A percentile compares a stretch with the other conserved stretches of the same genome.
These are phyloP conservation scores for Lotus japonicus DNA, from an alignment of 306 rosid genomes.

Conservation along the genomic window DNA sequence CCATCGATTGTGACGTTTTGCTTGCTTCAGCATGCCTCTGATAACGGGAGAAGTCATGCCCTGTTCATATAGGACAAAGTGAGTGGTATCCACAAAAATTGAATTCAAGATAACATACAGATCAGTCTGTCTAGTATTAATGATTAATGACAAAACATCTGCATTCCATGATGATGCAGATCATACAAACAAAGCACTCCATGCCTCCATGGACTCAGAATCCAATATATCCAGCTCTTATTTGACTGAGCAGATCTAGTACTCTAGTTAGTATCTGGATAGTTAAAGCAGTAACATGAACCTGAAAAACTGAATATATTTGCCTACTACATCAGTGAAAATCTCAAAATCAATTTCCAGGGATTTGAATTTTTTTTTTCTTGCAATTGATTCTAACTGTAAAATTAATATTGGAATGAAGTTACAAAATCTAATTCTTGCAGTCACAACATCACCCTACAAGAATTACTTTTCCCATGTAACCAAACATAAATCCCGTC, in stretches of 20 bases:
- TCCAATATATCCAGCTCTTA: not conserved
- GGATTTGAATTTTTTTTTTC: too few species aligned
- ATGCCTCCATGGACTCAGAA: not conserved
- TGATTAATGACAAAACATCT: not conserved
- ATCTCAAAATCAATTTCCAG: not conserved
- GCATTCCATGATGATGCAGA: not conserved
- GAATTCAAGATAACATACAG: conserved; percentile 3
- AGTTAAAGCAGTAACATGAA: too few species aligned
- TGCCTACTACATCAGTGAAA: not conserved
- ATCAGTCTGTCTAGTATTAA: not conserved
- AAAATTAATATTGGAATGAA: too few species aligned
- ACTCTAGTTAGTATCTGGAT: not conserved
- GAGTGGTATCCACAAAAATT: not conserved
- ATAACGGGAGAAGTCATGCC: conserved; percentile 76
- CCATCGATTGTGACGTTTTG: conserved; percentile 21
- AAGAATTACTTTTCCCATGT: too few species aligned
- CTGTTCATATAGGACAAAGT: conserved; percentile 34
- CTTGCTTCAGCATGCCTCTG: conserved; percentile 47
- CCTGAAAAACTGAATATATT: too few species aligned
- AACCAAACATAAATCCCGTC: too few species aligned
- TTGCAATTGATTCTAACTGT: too few species aligned
- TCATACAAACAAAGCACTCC: not conserved
- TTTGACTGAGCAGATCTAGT: not conserved
- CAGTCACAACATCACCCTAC: too few species aligned
- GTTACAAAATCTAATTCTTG: too few species aligned